Evolutionary conservation across 495 filamentous ascomycete species (phyloP).

Genomic region (Cercophora sp.): DNA sequence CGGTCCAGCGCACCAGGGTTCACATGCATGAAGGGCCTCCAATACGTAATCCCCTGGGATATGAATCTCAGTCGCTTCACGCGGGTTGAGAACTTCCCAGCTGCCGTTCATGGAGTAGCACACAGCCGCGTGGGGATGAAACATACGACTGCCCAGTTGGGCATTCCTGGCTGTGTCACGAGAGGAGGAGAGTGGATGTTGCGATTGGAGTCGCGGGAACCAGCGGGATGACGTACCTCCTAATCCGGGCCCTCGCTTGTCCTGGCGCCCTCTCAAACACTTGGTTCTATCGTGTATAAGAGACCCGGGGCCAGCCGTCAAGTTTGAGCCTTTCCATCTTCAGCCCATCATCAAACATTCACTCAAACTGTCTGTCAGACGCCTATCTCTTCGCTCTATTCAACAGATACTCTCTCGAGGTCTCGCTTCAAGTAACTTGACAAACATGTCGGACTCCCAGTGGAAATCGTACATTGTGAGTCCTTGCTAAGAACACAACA

Average conservation of each 20-base stretch:
- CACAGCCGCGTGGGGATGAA: neutral
- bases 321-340: too few species aligned
- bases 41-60: too few species aligned
- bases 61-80: too few species aligned
- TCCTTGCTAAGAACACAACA: constrained; percentile 41
- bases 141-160: constrained; percentile 7
- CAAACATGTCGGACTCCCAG: neutral
- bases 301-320: too few species aligned
- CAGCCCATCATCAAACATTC: too few species aligned
- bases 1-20: too few species aligned
- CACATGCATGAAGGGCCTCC: too few species aligned
- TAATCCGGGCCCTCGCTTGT: constrained; percentile 2
- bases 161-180: constrained; percentile 1
- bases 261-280: neutral
- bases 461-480: neutral
- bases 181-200: neutral
- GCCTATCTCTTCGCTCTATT: too few species aligned
- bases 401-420: neutral
- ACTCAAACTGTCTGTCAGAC: neutral
- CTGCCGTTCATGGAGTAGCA: neutral
- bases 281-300: neutral
- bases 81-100: neutral
- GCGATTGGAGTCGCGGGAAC: too few species aligned
- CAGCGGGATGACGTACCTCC: constrained; percentile 24
- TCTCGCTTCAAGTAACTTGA: neutral